phyloP scores from a whole-genome alignment of 768 basidiomycete genomes.

The Saitozyma sp. region DNA sequence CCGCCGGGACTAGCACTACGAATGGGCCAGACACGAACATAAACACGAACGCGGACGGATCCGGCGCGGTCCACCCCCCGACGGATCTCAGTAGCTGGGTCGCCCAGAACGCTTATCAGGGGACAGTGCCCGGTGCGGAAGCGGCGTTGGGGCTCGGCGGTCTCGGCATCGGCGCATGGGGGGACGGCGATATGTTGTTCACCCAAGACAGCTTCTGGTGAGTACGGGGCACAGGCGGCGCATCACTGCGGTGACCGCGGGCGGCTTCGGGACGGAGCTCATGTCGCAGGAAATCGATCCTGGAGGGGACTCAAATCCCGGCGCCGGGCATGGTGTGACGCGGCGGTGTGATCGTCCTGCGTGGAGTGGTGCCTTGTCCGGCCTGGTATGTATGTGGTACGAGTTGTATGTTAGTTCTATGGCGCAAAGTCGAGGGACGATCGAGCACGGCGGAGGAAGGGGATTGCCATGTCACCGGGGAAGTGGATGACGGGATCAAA shows the following conservation, averaged over 20 bases:
- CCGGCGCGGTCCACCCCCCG: background rate
- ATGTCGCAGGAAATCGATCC: conserved; percentile 3
- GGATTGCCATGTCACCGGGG: too few species aligned
- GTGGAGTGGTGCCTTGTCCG: too few species aligned
- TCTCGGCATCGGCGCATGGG: background rate
- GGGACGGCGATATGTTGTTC: conserved; percentile 12
- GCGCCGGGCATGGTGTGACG: background rate
- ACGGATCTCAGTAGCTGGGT: background rate
- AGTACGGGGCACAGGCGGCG: background rate
- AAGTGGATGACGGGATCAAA: too few species aligned
- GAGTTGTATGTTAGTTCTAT: too few species aligned
- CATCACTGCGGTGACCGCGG: too few species aligned
- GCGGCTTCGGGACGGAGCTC: background rate
- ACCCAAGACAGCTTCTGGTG: conserved; percentile 15
- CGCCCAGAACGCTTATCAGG: background rate
- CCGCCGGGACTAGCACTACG: background rate
- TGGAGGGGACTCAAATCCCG: conserved; percentile 8
- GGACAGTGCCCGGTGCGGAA: background rate
- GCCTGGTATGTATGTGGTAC: too few species aligned
- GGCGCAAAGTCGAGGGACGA: too few species aligned
- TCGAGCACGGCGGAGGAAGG: too few species aligned
- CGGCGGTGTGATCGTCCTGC: background rate
- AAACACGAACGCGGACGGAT: background rate
- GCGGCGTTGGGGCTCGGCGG: conserved; percentile 1
- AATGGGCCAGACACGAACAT: background rate